These are phyloP conservation scores for Dalbergia oliveri DNA, from an alignment of 306 rosid genomes.

Conservation along the genomic window DNA sequence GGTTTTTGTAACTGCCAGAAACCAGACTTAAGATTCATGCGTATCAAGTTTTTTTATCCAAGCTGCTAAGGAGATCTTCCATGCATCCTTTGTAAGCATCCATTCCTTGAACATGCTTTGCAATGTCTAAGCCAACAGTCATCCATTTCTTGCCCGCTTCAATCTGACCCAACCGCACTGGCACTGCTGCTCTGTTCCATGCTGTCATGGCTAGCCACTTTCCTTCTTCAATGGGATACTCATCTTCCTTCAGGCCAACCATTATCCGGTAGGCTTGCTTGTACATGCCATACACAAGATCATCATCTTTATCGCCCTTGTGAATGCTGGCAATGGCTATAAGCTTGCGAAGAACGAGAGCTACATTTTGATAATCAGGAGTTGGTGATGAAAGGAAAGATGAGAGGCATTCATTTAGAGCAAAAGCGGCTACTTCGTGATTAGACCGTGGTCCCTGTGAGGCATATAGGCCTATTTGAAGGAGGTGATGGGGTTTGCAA, in stretches of 20 bases:
- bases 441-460: slow-evolving; percentile 73
- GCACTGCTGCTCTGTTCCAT: slow-evolving; percentile 91
- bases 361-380: slow-evolving; percentile 75
- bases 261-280: slow-evolving; percentile 79
- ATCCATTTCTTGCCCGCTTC: slow-evolving; percentile 90
- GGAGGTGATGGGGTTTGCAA: slow-evolving; percentile 75
- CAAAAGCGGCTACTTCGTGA: slow-evolving; percentile 80
- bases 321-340: slow-evolving; percentile 68
- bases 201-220: slow-evolving; percentile 97
- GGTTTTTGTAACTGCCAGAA: slow-evolving; percentile 37
- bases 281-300: slow-evolving; percentile 75
- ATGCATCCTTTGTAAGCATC: slow-evolving; percentile 82
- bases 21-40: slow-evolving; percentile 42
- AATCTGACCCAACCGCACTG: slow-evolving; percentile 79
- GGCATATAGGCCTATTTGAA: slow-evolving; percentile 81
- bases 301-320: slow-evolving; percentile 86
- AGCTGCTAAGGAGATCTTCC: slow-evolving; percentile 69
- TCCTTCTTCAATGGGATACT: slow-evolving; percentile 86
- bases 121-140: slow-evolving; percentile 78
- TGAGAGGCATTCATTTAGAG: slow-evolving; percentile 84
- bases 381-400: slow-evolving; percentile 71
- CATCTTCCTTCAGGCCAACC: slow-evolving; percentile 91
- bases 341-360: slow-evolving; percentile 83
- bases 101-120: slow-evolving; percentile 84
- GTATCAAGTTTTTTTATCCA: slow-evolving; percentile 55